Base-by-base conservation (phyloP, 768 basidiomycete species). In the Phaeolepiota aurea region DNA sequence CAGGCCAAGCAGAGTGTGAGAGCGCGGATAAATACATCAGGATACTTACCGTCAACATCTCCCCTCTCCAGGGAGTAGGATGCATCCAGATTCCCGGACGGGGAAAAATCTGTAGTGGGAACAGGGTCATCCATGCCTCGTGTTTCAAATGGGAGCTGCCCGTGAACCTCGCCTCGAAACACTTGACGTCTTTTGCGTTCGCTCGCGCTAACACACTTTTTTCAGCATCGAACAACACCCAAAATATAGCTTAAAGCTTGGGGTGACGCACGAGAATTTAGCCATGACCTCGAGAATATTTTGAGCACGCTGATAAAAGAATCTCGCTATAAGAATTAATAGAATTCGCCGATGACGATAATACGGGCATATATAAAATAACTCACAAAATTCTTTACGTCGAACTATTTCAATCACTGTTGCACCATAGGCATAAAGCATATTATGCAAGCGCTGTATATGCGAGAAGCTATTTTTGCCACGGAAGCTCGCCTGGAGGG, bases 361-460 rank as follows among this genome's bases (percentile, higher is more conserved):
- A 30, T 20, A 25, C 13, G 5, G 13, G n/a, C n/a, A n/a, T n/a
- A n/a, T n/a, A 18, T 41, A 18, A 30, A 18, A 39, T 11, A 31
- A 58, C 80, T 58, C 45, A 84, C 89, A 71, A 58, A 94, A 96
- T 55, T 94, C 89, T 50, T 88, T 88, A 41, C 94, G 70, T 43
- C 94, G 71, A 2, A 93, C 87, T 20, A 97, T 79, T 60, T 98
- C 94, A 13, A 92, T 73, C 5, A 96, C 74, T 0, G 91, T 90
- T 1, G 88, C 87, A 0, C 87, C 86, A 58, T 98, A 98, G 0
- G 88, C 90, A 53, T 90, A 92, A 1, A 93, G 58, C 77, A 97
- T 87, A 41, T 75, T 81, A 55, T 94, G 91, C 32, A 97, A 65
- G 13, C 94, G 73, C 37, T 84, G 77, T 11, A 98, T 84, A 59